Base-by-base conservation (phyloP, 2,329 filamentous ascomycete species). In the Fusarium buxicola region DNA sequence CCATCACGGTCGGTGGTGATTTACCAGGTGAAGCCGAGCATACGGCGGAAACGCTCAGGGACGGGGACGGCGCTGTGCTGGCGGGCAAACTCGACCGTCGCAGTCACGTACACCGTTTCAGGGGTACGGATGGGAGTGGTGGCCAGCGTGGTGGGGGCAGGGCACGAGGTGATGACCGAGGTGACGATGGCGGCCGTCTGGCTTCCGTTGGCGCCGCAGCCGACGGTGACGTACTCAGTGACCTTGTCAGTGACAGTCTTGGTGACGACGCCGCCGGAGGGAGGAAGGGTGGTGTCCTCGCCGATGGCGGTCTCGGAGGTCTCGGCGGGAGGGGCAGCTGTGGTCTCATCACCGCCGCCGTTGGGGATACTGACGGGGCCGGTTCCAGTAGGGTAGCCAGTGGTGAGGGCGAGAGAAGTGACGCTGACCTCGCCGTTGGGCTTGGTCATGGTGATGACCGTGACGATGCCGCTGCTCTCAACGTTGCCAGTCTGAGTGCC, bases 101-200 rank as follows among this genome's bases (percentile, higher is more conserved):
- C 51, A 30, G 68, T 70, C 48, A 69, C 68, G 18, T 69, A 71
- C 15, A 71, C 68, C 9, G 68, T 69, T 55, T 69, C 68, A 13
- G 68, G 61, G 35, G 60, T 55, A 27, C 49, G 63, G 27, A 34
- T 49, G 34, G 61, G 58, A 36, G 55, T 55, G n/a, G 68, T 67
- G 16, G 68, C 65, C 48, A 71, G 50, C 8, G 66, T 71, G 8
- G 64, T 70, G 34, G 63, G 57, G 7, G 46, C 47, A 18, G 60
- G 61, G 48, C 63, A 69, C 10, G 58, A 46, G 15, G 64, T 58
- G 34, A 65, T 38, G 27, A 63, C 40, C 7, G 63, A 63, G 18
- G 58, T 66, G 32, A 69, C 51, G 13, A 58, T 56, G 40, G 63
- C 61, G n/a, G 57, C 50, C 8, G 44, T 56, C 45, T 57, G 39